Conservation (phyloP, 2,329 filamentous ascomycete species). For the Paracorniculantispora psalliotae region DNA sequence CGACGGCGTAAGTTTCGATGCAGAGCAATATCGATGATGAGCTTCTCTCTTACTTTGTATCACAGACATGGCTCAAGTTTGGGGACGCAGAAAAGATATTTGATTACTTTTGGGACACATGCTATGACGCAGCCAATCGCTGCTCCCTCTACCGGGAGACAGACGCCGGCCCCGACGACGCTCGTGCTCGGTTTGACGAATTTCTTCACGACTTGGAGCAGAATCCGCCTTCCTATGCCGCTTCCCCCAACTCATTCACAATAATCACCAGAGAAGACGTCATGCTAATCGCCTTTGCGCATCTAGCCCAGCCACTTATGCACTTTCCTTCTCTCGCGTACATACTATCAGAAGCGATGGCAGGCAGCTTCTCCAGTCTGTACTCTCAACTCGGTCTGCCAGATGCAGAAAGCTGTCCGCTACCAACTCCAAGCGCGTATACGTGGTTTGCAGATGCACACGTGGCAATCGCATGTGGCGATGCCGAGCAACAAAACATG, state of each 20-base stretch:
- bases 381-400: background rate
- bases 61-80: background rate
- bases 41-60: background rate
- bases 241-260: too few species aligned
- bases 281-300: too few species aligned
- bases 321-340: background rate
- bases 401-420: background rate
- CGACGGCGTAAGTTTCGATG: background rate
- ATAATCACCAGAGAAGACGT: too few species aligned
- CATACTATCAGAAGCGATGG: constrained; percentile 6
- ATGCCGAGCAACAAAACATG: constrained; percentile 18
- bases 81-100: constrained; percentile 27
- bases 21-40: background rate
- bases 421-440: too few species aligned
- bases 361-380: background rate
- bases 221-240: too few species aligned
- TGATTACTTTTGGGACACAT: constrained; percentile 26
- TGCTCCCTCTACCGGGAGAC: constrained; percentile 10
- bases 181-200: too few species aligned
- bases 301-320: too few species aligned
- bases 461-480: constrained; percentile 16
- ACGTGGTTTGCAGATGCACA: background rate
- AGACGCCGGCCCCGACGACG: constrained; percentile 1
- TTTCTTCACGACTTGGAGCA: too few species aligned
- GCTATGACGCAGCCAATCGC: constrained; percentile 22